Conservation (phyloP, 2,329 filamentous ascomycete species). For the Tolypocladium amazonense region DNA sequence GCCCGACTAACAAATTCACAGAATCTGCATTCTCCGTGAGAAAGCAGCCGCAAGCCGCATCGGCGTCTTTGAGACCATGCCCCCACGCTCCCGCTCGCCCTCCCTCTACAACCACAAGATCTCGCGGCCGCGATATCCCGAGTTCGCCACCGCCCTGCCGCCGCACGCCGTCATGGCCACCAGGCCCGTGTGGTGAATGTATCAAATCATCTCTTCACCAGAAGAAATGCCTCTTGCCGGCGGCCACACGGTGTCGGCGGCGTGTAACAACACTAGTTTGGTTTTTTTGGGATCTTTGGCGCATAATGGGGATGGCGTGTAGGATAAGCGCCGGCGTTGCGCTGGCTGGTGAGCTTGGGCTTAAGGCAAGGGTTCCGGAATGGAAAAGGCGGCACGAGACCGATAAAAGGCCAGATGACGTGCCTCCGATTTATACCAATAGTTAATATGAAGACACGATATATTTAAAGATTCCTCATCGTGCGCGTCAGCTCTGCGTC, state of each 20-base stretch:
- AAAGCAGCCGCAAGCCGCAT: slow-evolving; percentile 39
- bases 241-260: background rate
- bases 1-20: slow-evolving; percentile 10
- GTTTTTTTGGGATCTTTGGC: background rate
- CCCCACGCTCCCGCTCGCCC: slow-evolving; percentile 12
- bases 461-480: background rate
- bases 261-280: background rate
- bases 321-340: background rate
- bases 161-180: background rate
- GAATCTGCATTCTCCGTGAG: slow-evolving; percentile 39
- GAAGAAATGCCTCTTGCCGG: background rate
- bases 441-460: background rate
- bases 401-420: background rate
- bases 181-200: background rate
- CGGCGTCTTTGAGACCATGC: slow-evolving; percentile 27
- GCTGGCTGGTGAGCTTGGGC: background rate
- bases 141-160: background rate
- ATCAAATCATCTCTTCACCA: background rate
- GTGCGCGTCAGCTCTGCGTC: background rate
- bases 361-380: background rate
- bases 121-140: background rate
- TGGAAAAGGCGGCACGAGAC: background rate
- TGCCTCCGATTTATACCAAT: background rate
- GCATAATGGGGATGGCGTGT: background rate
- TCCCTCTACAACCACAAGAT: slow-evolving; percentile 5